Conservation (phyloP, 2,329 filamentous ascomycete species). For the Aspergillus fijiensis region DNA sequence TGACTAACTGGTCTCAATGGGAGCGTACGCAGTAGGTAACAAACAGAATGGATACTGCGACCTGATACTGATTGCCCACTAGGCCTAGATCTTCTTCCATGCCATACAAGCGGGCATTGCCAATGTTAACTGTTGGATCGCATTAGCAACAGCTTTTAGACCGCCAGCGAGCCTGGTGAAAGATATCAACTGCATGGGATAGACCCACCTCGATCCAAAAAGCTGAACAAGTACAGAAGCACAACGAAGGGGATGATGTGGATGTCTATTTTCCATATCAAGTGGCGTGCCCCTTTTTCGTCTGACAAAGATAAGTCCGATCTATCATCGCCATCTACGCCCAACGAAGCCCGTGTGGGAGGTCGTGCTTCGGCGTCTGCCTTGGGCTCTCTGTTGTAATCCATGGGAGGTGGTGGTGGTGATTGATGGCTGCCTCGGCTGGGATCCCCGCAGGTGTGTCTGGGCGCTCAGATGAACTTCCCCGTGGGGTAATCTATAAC, state of each 20-base stretch:
- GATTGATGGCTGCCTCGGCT: background rate
- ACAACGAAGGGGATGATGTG: slow-evolving; percentile 45
- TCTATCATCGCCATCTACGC: slow-evolving; percentile 13
- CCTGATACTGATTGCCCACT: slow-evolving; percentile 66
- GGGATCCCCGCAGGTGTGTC: background rate
- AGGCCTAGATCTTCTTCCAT: slow-evolving; percentile 64
- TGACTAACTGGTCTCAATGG: background rate
- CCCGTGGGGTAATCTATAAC: background rate
- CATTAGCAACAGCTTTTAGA: slow-evolving; percentile 11
- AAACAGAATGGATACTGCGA: slow-evolving; percentile 66
- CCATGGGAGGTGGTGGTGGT: background rate
- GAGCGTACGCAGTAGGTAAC: slow-evolving; percentile 58
- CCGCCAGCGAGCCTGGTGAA: background rate
- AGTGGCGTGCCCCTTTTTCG: slow-evolving; percentile 26
- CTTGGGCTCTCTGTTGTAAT: slow-evolving; percentile 5
- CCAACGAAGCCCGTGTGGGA: slow-evolving; percentile 6
- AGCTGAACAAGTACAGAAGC: slow-evolving; percentile 67
- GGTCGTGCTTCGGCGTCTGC: slow-evolving; percentile 18
- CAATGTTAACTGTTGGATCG: slow-evolving; percentile 61
- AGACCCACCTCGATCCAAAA: slow-evolving; percentile 60
- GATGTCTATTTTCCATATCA: slow-evolving; percentile 43
- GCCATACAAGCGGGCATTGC: slow-evolving; percentile 66
- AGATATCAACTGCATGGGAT: background rate
- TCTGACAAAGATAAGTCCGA: slow-evolving; percentile 26
- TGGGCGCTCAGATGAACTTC: background rate